A percentile compares a stretch with the other conserved stretches of the same genome.
These are phyloP conservation scores for Termitomyces sp. DNA, from an alignment of 768 basidiomycete genomes.

Conservation along the genomic window DNA sequence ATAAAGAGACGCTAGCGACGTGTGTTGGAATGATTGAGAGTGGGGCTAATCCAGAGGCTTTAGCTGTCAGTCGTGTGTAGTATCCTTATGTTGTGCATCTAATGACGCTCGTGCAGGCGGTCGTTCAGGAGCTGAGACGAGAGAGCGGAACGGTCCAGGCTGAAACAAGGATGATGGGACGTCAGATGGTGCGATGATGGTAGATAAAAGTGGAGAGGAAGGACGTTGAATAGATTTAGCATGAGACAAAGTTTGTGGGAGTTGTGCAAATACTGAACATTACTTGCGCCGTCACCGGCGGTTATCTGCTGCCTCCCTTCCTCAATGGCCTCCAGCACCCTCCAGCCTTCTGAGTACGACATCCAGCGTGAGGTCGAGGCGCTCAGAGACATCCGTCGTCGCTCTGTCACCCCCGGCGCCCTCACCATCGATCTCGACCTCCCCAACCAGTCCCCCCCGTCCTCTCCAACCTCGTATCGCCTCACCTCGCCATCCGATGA, in stretches of 20 bases:
- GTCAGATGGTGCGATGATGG: neutral
- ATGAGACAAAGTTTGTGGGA: conserved; percentile 18
- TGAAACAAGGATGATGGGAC: neutral
- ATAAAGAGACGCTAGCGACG: conserved; percentile 88
- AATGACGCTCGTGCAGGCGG: conserved; percentile 44
- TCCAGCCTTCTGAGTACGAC: conserved; percentile 81
- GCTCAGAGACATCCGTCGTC: conserved; percentile 75
- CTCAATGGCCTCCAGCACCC: conserved; percentile 34
- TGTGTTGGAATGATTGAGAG: conserved; percentile 91
- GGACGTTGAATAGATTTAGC: neutral
- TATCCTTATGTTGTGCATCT: neutral
- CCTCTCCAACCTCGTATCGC: conserved; percentile 56
- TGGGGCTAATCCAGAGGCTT: conserved; percentile 87
- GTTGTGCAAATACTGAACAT: conserved; percentile 15
- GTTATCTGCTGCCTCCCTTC: neutral
- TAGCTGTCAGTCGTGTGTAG: conserved; percentile 52
- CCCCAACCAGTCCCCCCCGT: conserved; percentile 62
- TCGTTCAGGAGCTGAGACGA: conserved; percentile 77
- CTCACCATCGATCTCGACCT: conserved; percentile 90
- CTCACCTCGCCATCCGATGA: conserved; percentile 21
- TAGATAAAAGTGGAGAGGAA: neutral
- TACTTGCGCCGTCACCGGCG: neutral
- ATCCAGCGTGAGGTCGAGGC: conserved; percentile 86
- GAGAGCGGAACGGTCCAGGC: conserved; percentile 45
- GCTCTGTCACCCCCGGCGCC: conserved; percentile 79